Evolutionary conservation across 495 filamentous ascomycete species (phyloP).

Genomic region (Xylaria sp.): DNA sequence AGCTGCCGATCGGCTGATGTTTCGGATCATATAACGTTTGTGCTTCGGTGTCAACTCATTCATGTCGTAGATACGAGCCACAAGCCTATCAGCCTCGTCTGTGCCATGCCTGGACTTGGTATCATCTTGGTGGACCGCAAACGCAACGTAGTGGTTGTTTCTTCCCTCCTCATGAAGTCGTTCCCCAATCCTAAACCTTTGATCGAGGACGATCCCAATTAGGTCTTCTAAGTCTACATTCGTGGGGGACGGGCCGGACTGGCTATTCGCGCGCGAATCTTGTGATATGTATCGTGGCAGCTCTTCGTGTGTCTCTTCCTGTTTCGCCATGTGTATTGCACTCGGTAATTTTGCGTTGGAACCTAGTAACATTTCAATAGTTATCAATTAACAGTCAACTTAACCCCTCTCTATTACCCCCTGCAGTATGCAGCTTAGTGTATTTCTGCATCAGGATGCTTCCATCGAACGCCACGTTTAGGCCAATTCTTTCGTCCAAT

Average conservation of each 20-base stretch:
- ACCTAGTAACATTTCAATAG: not conserved
- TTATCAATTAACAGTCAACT: not conserved
- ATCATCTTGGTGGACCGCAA: not conserved
- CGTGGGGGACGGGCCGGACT: not conserved
- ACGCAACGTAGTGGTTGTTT: not conserved
- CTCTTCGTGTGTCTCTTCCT: not conserved
- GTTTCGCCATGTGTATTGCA: not conserved
- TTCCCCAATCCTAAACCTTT: not conserved
- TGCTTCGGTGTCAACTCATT: not conserved
- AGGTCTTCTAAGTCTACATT: not conserved
- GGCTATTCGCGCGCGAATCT: not conserved
- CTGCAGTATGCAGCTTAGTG: not conserved
- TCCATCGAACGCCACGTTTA: not conserved
- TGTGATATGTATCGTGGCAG: not conserved
- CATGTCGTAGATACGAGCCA: slow-evolving; percentile 9
- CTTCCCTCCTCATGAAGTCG: not conserved
- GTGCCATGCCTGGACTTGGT: too few species aligned
- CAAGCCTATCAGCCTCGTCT: not conserved
- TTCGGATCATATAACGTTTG: slow-evolving; percentile 5
- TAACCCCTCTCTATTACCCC: not conserved
- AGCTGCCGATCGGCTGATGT: not conserved
- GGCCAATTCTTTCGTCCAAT: slow-evolving; percentile 3
- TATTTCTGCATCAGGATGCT: not conserved
- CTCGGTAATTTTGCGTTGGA: too few species aligned
- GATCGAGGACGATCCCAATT: not conserved